Base-by-base conservation (phyloP, 1,284 basidiomycete species). In the Melampsora medusae region DNA sequence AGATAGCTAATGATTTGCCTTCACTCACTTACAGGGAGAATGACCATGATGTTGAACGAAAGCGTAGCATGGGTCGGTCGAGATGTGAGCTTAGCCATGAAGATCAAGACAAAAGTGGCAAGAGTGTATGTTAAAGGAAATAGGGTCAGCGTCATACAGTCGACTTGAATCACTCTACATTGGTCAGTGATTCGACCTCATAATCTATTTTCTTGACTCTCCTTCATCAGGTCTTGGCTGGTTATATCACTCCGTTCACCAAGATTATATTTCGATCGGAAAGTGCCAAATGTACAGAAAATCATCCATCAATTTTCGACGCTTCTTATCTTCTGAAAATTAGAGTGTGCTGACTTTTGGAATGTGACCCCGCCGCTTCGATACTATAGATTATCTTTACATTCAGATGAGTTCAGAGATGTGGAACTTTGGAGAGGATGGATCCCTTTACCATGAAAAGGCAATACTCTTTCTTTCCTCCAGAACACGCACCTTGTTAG, bases 381-480 rank as follows among this genome's bases (percentile, higher is more conserved):
- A 10, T 53, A 25, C n/a, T 12, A 42, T 22, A 77, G 74, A 91
- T 25, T 85, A 84, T 80, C 78, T 99, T 70, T 97, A 97, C 83
- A 92, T 99, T 70, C 95, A 98, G 85, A 90, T 99, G 17, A 95
- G 93, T 81, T 88, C 90, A 69, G 97, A 99, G 82, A 89, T 97
- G 78, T 99, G 93, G 93, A 92, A 97, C 79, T 99, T 99, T 82
- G 90, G 95, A 73, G 93, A 93, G 69, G 96, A 98, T 80, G 97
- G 97, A 25, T 93, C 96, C 83, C 88, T 93, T 2, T 97, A 92
- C 84, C 93, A 93, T 81, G 96, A 98, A 83, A 98, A 99, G 84
- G 91, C 97, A 38, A 89, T 83, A 82, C 91, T 91, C 0, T 95
- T 95, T 85, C 87, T 96, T 35, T 35, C 33, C 33, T 35, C 33